Base-by-base conservation (phyloP, 2,329 filamentous ascomycete species). In the Ceratocystis colombiana region DNA sequence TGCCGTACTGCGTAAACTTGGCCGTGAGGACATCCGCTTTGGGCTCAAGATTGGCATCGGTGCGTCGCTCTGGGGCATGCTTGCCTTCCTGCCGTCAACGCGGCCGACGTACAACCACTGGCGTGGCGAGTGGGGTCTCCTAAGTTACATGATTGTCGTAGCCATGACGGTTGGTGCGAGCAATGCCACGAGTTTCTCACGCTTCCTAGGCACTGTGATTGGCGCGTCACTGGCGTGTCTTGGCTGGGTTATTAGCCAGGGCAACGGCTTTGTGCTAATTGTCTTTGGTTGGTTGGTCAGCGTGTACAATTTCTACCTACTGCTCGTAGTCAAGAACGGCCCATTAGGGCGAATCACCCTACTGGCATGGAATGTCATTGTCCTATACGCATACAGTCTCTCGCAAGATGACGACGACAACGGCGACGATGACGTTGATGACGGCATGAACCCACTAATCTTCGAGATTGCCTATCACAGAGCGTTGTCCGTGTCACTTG, bases 81-180 rank as follows among this genome's bases (percentile, higher is more conserved):
- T 95, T 70, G 88, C 94, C 1, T 99, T 96, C 72, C 82, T 96
- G 44, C 83, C 86, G 0, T 78, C 82, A 7, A 96, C 91, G 1
- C 81, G 91, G 64, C 88, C 89, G 0, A 81, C 88, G 22, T 99
- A 96, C 74, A 82, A 85, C 64, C 87, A 88, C 71, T 97, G 92
- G 90, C 82, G 93, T 73, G 93, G 93, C 37, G 94, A 99, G 79
- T 99, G 94, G 94, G 94, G 94, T 25, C 80, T 99, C 1, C 76
- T 99, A 66, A 96, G 91, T 0, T 97, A 96, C 78, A 97, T 97
- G 93, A 86, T 97, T 73, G 94, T 99, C 28, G 96, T 92, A 73
- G 91, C 89, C 46, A 97, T 96, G 91, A 99, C 93, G 0, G 93
- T 96, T 25, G 94, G 94, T 33, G 91, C 94, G 6, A 90, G 91